A percentile compares a stretch with the other conserved stretches of the same genome.
These are phyloP conservation scores for Flaveria brownii DNA, from an alignment of 129 eudicot species.

Conservation along the genomic window DNA sequence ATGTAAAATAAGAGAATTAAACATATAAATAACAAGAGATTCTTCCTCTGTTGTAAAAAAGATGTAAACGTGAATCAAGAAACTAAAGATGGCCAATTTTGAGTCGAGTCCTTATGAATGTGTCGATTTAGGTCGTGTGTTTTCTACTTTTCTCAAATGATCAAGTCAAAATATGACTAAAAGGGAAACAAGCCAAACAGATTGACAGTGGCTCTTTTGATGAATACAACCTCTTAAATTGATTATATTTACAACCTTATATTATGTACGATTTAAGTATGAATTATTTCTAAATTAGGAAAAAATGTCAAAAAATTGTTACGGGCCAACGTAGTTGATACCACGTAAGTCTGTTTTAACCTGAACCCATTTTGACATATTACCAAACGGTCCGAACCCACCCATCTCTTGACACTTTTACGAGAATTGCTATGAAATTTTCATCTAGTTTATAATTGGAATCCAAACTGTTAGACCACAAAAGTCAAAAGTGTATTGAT, in stretches of 20 bases:
- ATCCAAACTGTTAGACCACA: background rate
- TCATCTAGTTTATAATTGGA: background rate
- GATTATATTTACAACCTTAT: background rate
- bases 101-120: background rate
- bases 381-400: background rate
- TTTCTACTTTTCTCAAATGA: background rate
- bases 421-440: background rate
- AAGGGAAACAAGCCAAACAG: background rate
- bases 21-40: background rate
- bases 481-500: constrained; percentile 1
- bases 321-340: background rate
- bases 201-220: background rate
- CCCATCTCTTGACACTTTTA: constrained; percentile 7
- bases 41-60: background rate
- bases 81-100: background rate
- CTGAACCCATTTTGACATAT: background rate
- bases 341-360: background rate
- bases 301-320: background rate
- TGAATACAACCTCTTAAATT: background rate
- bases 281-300: background rate
- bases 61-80: constrained; percentile 1
- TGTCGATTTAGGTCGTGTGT: background rate
- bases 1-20: background rate
- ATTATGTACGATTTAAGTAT: background rate
- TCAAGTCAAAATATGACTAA: background rate